Conservation (phyloP, 1,139 yeast genomes). For the Pichia sp. region DNA sequence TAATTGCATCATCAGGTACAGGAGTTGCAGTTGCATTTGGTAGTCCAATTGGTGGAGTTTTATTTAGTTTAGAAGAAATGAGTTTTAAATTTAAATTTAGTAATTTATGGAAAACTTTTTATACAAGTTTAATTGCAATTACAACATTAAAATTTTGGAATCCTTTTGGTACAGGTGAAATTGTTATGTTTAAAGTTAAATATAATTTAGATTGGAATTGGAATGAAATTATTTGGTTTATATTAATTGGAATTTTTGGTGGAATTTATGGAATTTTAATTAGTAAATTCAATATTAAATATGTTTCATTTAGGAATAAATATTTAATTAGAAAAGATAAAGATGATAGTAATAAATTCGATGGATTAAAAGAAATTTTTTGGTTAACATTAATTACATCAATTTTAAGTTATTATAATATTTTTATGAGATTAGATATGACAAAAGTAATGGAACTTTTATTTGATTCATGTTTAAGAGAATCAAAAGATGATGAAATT, state of each 20-base stretch:
- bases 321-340: constrained; percentile 40
- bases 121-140: constrained; percentile 85
- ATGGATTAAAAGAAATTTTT: constrained; percentile 56
- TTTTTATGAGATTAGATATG: constrained; percentile 80
- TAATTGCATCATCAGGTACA: constrained; percentile 58
- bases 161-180: constrained; percentile 91
- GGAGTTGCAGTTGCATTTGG: constrained; percentile 75
- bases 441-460: constrained; percentile 88
- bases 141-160: constrained; percentile 67
- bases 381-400: constrained; percentile 66
- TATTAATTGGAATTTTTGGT: constrained; percentile 79
- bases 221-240: constrained; percentile 75
- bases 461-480: constrained; percentile 88
- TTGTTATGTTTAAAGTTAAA: constrained; percentile 82
- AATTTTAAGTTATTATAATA: constrained; percentile 72
- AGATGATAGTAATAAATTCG: too few species aligned
- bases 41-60: constrained; percentile 66
- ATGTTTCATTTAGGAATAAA: constrained; percentile 70
- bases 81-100: constrained; percentile 63
- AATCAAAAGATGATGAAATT: not conserved
- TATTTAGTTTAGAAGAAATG: constrained; percentile 69
- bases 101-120: constrained; percentile 87
- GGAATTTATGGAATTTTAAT: constrained; percentile 83
- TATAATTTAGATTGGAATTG: constrained; percentile 84
- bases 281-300: constrained; percentile 70